These are phyloP conservation scores for Rhynchospora tenuis DNA, from an alignment of 176 grass and related monocot species.

Conservation along the genomic window DNA sequence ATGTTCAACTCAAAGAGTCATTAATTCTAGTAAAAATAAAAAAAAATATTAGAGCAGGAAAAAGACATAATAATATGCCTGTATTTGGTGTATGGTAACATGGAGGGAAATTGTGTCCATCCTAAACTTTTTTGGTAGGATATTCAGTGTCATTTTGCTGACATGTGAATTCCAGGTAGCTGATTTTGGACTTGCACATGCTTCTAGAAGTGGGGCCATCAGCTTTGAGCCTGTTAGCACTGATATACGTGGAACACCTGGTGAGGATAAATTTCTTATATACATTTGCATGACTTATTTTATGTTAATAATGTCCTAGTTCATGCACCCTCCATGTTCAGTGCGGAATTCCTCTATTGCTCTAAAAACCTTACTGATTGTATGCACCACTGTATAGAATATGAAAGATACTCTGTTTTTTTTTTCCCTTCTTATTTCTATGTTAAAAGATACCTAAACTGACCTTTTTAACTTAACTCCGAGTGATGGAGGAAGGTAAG, in stretches of 20 bases:
- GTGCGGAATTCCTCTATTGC: neutral
- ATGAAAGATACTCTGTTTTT: neutral
- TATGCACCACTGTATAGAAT: neutral
- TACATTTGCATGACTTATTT: neutral
- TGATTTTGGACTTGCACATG: slow-evolving; percentile 96
- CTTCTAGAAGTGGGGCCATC: slow-evolving; percentile 78
- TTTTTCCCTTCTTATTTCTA: neutral
- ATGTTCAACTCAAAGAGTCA: neutral
- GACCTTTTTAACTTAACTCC: too few relatives aligned
- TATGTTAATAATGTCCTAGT: neutral
- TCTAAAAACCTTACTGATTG: neutral
- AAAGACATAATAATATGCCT: neutral
- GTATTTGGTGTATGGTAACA: neutral
- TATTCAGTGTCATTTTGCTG: neutral
- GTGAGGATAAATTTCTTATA: slow-evolving; percentile 27
- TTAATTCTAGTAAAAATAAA: neutral
- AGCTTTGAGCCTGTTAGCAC: slow-evolving; percentile 92
- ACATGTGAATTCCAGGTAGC: slow-evolving; percentile 47
- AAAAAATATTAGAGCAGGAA: neutral
- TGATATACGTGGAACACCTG: slow-evolving; percentile 92
- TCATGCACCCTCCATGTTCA: neutral
- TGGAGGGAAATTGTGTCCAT: neutral
- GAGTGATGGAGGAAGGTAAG: too few relatives aligned
- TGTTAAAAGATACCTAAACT: neutral
- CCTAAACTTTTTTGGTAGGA: neutral